A percentile compares a stretch with the other conserved stretches of the same genome.
These are phyloP conservation scores for Pisolithus microcarpus DNA, from an alignment of 768 basidiomycete species.

Conservation along the genomic window DNA sequence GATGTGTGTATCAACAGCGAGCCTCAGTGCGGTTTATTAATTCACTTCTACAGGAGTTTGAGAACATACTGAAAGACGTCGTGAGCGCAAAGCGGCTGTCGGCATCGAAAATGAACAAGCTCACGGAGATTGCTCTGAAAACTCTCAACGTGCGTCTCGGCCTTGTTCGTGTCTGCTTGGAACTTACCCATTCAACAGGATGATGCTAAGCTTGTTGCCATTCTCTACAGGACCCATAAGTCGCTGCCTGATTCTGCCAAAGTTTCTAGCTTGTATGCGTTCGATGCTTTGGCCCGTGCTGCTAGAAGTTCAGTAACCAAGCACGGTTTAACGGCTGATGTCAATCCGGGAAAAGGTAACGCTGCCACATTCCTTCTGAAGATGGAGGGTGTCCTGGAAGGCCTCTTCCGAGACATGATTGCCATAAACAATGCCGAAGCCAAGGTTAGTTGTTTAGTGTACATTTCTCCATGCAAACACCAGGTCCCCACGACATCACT, in stretches of 20 bases:
- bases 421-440: conserved; percentile 57
- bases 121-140: conserved; percentile 73
- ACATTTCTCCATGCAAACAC: conserved; percentile 5
- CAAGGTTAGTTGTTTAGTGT: conserved; percentile 62
- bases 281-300: conserved; percentile 88
- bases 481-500: conserved; percentile 1
- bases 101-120: conserved; percentile 70
- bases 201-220: conserved; percentile 82
- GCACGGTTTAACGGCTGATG: conserved; percentile 49
- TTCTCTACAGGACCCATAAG: conserved; percentile 85
- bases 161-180: not conserved
- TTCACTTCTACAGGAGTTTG: conserved; percentile 56
- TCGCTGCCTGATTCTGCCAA: conserved; percentile 61
- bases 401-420: conserved; percentile 81
- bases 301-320: conserved; percentile 66
- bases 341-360: conserved; percentile 54
- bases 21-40: conserved; percentile 3
- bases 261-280: conserved; percentile 84
- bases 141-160: conserved; percentile 59
- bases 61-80: conserved; percentile 71
- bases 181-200: conserved; percentile 38
- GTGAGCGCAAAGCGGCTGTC: conserved; percentile 81
- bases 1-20: conserved; percentile 27
- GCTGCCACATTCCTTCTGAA: conserved; percentile 81
- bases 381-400: conserved; percentile 85